Base-by-base conservation (phyloP, 192 early-diverging fungal species). In the Mortierella claussenii region DNA sequence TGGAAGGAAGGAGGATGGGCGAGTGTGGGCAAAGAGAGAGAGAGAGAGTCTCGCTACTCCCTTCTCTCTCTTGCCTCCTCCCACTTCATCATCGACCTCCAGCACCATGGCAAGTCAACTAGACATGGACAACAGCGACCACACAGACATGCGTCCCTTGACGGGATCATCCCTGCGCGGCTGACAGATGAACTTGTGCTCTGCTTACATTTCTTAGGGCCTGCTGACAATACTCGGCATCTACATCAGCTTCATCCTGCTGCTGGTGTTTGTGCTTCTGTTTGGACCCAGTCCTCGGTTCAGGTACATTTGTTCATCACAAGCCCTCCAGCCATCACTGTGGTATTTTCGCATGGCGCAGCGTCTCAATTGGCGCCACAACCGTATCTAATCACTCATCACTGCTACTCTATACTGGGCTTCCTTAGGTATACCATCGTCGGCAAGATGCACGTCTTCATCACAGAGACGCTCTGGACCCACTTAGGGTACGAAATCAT, bases 231-330 rank as follows among this genome's bases (percentile, higher is more conserved):
- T 75, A 42, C 63, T 75, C 42, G 49, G 53, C 63, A 53, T 75
- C 63, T 75, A 75, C 71, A 75, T 75, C 63, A 31, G 56, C 20
- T 66, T 75, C 63, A 75, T 75, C 63, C 57, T 75, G 48, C 42
- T 66, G 31, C 50, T 66, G 63, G 71, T 75, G 50, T 75, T 75
- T 33, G 48, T 75, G 4, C 63, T 75, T 21, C 63, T 75, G 31
- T 75, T 75, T 42, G 71, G 71, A 28, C 71, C 71, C 13, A 75
- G 71, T 26, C 71, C 71, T 10, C 37, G 63, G n/a, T 75, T 75
- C 57, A 65, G 71, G 71, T 75, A 66, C n/a, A n/a, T n/a, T n/a
- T n/a, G n/a, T n/a, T 49, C 47, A 42, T 42, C 17, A 42, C 10
- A 42, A 11, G 17, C 17, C 17, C 52, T 15, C 21, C 20, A 20